Base-by-base conservation (phyloP, 306 rosid species). In the Elaeagnus macrophylla region DNA sequence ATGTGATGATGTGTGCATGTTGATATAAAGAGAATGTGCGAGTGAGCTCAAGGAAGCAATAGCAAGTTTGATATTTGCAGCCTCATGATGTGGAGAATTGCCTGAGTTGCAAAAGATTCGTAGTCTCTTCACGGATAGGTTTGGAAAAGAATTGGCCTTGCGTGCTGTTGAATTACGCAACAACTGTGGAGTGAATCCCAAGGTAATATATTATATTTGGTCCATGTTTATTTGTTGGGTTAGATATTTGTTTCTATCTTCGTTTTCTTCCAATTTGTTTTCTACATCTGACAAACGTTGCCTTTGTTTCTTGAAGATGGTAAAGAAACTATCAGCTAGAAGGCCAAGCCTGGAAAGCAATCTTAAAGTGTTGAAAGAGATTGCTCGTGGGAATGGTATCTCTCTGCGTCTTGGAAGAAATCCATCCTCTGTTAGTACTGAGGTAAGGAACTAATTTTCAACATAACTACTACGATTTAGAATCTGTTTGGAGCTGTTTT, bases 111-210 rank as follows among this genome's bases (percentile, higher is more conserved):
- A 11, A 13, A 6, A 5, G 12, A 5, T 62, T 20, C 60, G 71
- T 7, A 18, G 64, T 53, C 38, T 54, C 25, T 67, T 66, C 38
- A 62, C 45, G 39, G 64, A 67, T 6, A 54, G 39, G 43, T 70
- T 41, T 58, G 76, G 73, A 1, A 16, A 37, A 10, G 67, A 51
- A 19, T 54, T 75, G 9, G 71, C 70, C 15, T 12, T 14, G 16
- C 13, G 18, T 25, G 54, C 46, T 8, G 67, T 54, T n/a, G 65
- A 70, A 66, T 51, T 66, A 38, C 64, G 10, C 39, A 72, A 46
- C 67, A 77, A 75, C 35, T 80, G 83, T 53, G 61, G 67, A 54
- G 91, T 82, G 37, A 82, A 73, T 68, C 67, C 77, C 20, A 71
- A 69, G 76, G 90, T 82, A 9, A 37, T 37, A 25, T 17, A 25